Conservation (phyloP, 768 basidiomycete species). For the Suillus fuscotomentosus region DNA sequence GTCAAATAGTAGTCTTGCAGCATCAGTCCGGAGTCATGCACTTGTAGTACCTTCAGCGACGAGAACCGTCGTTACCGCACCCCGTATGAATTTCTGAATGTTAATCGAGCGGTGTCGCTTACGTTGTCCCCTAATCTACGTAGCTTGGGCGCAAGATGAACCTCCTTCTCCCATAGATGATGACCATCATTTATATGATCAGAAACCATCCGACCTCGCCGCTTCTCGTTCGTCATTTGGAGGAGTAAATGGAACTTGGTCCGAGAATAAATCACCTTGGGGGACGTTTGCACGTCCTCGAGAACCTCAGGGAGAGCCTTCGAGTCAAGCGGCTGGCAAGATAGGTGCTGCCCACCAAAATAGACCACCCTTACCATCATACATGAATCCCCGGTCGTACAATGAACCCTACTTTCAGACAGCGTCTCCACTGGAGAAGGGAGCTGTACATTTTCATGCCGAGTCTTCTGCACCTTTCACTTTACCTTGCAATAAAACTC, state of each 20-base stretch:
- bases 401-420: not conserved
- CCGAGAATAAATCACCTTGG: conserved; percentile 54
- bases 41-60: conserved; percentile 38
- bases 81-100: conserved; percentile 49
- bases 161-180: conserved; percentile 68
- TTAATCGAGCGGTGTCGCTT: conserved; percentile 1
- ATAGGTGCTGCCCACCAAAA: conserved; percentile 37
- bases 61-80: conserved; percentile 61
- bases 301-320: conserved; percentile 26
- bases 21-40: conserved; percentile 27
- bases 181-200: conserved; percentile 32
- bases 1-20: conserved; percentile 25
- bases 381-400: conserved; percentile 19
- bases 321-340: conserved; percentile 26
- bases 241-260: conserved; percentile 31
- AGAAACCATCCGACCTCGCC: conserved; percentile 50
- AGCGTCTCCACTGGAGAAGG: not conserved
- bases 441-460: not conserved
- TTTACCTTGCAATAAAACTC: conserved; percentile 52
- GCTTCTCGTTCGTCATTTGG: conserved; percentile 48
- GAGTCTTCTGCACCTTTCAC: conserved; percentile 39
- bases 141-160: conserved; percentile 85
- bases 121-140: conserved; percentile 6
- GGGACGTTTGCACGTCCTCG: conserved; percentile 71
- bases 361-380: conserved; percentile 52